These are phyloP conservation scores for Domatiomyces globalis DNA, from an alignment of 2,329 filamentous ascomycete genomes.

Conservation along the genomic window DNA sequence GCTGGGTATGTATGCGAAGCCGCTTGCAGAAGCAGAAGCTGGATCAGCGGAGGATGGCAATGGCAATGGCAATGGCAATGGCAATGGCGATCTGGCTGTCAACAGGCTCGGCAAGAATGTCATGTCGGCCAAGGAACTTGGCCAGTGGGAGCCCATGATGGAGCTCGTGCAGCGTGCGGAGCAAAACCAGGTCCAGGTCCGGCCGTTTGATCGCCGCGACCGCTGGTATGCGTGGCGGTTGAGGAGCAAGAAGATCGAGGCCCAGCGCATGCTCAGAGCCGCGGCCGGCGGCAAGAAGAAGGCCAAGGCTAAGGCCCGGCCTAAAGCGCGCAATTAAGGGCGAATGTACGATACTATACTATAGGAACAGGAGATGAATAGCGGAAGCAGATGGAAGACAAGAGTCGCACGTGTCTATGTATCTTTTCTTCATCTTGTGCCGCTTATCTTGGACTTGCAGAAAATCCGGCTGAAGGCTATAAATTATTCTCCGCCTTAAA, in stretches of 20 bases:
- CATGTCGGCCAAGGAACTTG: background rate
- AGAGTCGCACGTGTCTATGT: background rate
- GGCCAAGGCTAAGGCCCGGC: conserved; percentile 47
- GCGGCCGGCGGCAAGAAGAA: conserved; percentile 54
- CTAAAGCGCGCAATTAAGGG: background rate
- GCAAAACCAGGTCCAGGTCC: conserved; percentile 42
- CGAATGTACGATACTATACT: background rate
- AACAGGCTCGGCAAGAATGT: conserved; percentile 10
- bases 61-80: no score
- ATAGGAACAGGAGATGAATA: background rate
- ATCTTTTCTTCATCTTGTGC: background rate
- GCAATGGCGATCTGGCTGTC: conserved; percentile 8
- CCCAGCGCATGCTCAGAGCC: conserved; percentile 28
- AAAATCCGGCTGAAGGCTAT: conserved; percentile 17
- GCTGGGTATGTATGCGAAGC: conserved; percentile 55
- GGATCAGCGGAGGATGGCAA: conserved; percentile 1
- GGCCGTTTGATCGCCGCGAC: conserved; percentile 43
- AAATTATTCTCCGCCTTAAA: conserved; percentile 50
- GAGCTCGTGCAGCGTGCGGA: conserved; percentile 23
- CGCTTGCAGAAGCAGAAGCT: conserved; percentile 15
- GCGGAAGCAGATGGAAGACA: background rate
- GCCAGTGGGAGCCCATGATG: conserved; percentile 40
- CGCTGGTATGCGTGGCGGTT: conserved; percentile 54
- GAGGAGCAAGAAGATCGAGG: conserved; percentile 36
- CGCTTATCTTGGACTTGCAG: background rate